phyloP scores from a whole-genome alignment of 2,329 filamentous ascomycete genomes.

The Xylariaceae sp. region DNA sequence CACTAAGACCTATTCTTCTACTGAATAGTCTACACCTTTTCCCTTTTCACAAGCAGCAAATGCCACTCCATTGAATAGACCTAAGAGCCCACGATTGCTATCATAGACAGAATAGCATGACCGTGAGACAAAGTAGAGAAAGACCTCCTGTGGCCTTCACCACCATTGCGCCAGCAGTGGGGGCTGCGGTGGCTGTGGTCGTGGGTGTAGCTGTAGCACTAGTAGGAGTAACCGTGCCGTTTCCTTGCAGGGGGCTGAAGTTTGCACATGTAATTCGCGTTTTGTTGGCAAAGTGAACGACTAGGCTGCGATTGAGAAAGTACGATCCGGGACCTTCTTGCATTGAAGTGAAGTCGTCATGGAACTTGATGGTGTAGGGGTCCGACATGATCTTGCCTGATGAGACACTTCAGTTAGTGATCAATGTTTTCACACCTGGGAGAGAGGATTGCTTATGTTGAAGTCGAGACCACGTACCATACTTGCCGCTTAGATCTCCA shows the following conservation, averaged over 20 bases:
- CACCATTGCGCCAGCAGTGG: no score
- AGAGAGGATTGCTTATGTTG: no score
- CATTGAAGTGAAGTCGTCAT: conserved; percentile 58
- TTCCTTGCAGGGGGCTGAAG: conserved; percentile 40
- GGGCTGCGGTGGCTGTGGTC: not conserved
- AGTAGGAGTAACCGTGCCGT: conserved; percentile 14
- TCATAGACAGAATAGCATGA: no score
- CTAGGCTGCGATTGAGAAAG: conserved; percentile 64
- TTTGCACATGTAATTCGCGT: conserved; percentile 65
- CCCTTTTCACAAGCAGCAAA: no score
- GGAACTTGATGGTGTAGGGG: conserved; percentile 49
- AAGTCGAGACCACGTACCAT: conserved; percentile 41
- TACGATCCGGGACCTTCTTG: conserved; percentile 50
- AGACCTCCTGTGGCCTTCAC: no score
- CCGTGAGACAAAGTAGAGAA: no score
- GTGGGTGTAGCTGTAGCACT: conserved; percentile 6
- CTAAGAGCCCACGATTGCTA: no score
- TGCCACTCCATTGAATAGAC: no score
- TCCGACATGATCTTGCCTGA: conserved; percentile 46
- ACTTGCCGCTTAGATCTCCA: conserved; percentile 74
- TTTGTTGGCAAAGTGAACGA: conserved; percentile 62
- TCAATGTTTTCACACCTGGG: no score
- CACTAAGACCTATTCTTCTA: no score
- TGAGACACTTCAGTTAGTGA: no score
- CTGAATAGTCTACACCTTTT: no score